Percentiles rank a stretch among this genome's conserved stretches.
Conservation (phyloP, 768 basidiomycete genomes). For the Nidularia sp. region DNA sequence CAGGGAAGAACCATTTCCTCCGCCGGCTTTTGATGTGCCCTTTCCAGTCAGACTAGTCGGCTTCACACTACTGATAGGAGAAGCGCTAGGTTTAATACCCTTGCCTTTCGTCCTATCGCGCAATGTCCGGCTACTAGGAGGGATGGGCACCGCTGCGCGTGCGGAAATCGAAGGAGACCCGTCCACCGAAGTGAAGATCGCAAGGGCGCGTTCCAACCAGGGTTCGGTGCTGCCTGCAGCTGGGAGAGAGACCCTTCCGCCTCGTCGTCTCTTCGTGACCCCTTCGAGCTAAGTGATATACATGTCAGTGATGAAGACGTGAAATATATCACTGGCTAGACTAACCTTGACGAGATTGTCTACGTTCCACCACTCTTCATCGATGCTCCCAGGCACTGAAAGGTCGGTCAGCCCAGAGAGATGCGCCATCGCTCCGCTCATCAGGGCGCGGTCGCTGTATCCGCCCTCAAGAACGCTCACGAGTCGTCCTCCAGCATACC, state of each 20-base stretch:
- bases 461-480: slow-evolving; percentile 94
- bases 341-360: slow-evolving; percentile 58
- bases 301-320: not conserved
- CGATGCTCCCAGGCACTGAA: slow-evolving; percentile 20
- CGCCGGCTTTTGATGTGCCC: not conserved
- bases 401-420: slow-evolving; percentile 59
- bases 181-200: slow-evolving; percentile 44
- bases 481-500: slow-evolving; percentile 62
- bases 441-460: slow-evolving; percentile 87
- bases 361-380: slow-evolving; percentile 61
- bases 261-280: slow-evolving; percentile 55
- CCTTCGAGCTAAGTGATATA: slow-evolving; percentile 52
- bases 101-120: slow-evolving; percentile 51
- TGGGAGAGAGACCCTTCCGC: slow-evolving; percentile 39
- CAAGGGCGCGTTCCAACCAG: slow-evolving; percentile 59
- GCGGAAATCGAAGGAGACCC: slow-evolving; percentile 14
- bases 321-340: slow-evolving; percentile 1
- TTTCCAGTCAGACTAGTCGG: not conserved
- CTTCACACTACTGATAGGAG: not conserved
- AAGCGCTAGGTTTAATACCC: slow-evolving; percentile 9
- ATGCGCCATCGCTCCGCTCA: slow-evolving; percentile 81
- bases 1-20: not conserved
- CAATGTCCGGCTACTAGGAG: slow-evolving; percentile 40
- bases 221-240: slow-evolving; percentile 27
- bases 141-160: slow-evolving; percentile 14